phyloP scores from a whole-genome alignment of 306 rosid genomes.

The Fragaria nilgerrensis region DNA sequence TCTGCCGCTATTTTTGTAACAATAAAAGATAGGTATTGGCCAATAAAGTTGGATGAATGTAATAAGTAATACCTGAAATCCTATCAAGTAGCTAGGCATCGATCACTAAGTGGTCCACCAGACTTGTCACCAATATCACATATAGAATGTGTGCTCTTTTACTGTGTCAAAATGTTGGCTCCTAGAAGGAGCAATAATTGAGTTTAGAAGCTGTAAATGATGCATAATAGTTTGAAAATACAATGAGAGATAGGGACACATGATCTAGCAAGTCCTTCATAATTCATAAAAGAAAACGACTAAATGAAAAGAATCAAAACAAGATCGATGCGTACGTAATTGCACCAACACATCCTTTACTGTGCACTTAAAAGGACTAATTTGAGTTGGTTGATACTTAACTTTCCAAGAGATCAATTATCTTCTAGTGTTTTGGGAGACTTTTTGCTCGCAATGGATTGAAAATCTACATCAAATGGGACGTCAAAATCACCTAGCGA shows the following conservation, averaged over 20 bases:
- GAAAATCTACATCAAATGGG: neutral
- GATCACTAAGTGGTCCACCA: neutral
- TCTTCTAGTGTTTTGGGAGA: neutral
- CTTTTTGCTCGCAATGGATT: neutral
- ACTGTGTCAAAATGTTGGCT: neutral
- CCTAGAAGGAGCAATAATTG: neutral
- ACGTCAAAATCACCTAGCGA: neutral
- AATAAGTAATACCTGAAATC: neutral
- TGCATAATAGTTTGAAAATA: neutral
- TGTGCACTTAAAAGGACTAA: neutral
- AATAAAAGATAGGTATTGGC: too few relatives aligned
- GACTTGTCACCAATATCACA: neutral
- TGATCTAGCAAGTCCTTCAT: neutral
- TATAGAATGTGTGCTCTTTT: neutral
- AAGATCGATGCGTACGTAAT: neutral
- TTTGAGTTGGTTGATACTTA: neutral
- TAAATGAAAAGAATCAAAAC: neutral
- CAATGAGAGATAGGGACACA: neutral
- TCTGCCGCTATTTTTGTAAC: too few relatives aligned
- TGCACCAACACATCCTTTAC: neutral
- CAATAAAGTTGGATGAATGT: neutral
- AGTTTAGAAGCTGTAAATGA: neutral
- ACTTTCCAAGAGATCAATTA: constrained; percentile 8
- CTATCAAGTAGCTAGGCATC: neutral
- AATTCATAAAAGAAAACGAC: neutral